Percentiles rank a stretch among this genome's conserved stretches.
phyloP scores from a whole-genome alignment of 108 stramenopile species.

The Pseudonitzschia pungens region DNA sequence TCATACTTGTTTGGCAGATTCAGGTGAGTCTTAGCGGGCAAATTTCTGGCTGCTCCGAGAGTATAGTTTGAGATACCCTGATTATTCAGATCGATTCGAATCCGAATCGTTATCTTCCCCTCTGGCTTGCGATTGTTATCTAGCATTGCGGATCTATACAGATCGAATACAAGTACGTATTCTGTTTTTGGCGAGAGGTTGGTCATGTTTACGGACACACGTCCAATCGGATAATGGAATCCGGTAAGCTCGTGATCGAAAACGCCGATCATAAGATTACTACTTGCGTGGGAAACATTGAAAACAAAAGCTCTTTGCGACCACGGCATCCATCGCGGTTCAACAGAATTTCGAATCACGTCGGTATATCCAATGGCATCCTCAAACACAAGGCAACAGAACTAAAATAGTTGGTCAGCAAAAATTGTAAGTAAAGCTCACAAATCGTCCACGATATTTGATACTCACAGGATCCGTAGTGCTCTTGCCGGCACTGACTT shows the following conservation, averaged over 20 bases:
- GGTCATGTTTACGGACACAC: constrained; percentile 56
- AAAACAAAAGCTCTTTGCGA: constrained; percentile 63
- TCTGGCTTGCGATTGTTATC: constrained; percentile 17
- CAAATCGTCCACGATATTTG: not conserved
- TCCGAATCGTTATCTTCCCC: constrained; percentile 37
- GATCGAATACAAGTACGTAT: constrained; percentile 51
- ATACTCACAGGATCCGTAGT: constrained; percentile 48
- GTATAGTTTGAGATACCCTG: constrained; percentile 30
- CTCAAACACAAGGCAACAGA: constrained; percentile 62
- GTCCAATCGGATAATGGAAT: constrained; percentile 46
- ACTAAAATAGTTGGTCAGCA: not conserved
- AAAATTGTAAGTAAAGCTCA: not conserved
- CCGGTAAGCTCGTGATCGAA: constrained; percentile 60
- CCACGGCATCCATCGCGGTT: constrained; percentile 71
- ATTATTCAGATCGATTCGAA: constrained; percentile 50
- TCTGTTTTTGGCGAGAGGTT: constrained; percentile 51
- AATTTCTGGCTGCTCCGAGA: constrained; percentile 16
- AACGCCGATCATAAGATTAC: constrained; percentile 65
- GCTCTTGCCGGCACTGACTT: constrained; percentile 25
- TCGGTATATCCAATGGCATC: constrained; percentile 66
- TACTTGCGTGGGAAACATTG: constrained; percentile 48
- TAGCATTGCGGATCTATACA: constrained; percentile 20
- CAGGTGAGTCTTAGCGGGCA: constrained; percentile 44
- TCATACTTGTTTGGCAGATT: constrained; percentile 48
- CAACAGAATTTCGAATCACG: constrained; percentile 52